phyloP scores from a whole-genome alignment of 345 rosid species.

The Salix brachista region DNA sequence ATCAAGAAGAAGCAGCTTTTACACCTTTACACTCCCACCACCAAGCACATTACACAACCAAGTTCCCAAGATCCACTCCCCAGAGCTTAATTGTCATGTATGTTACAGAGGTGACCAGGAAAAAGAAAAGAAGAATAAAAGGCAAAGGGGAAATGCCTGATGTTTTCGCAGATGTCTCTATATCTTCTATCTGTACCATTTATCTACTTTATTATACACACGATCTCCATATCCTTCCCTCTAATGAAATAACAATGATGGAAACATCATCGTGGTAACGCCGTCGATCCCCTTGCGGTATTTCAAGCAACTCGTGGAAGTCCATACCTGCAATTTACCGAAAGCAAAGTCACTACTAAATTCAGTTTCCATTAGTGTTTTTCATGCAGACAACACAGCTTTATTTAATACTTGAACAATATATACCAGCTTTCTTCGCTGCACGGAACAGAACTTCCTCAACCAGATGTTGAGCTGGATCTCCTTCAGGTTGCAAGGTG shows the following conservation, averaged over 20 bases:
- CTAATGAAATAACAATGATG: slow-evolving; percentile 30
- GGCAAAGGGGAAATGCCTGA: slow-evolving; percentile 31
- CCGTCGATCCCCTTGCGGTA: slow-evolving; percentile 35
- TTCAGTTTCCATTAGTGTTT: neutral
- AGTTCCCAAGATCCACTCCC: slow-evolving; percentile 15
- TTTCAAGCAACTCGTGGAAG: slow-evolving; percentile 30
- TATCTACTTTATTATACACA: slow-evolving; percentile 56
- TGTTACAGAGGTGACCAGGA: slow-evolving; percentile 35
- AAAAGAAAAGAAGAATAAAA: neutral
- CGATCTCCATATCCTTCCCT: slow-evolving; percentile 44
- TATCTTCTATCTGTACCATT: slow-evolving; percentile 12
- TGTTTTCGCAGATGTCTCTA: slow-evolving; percentile 20
- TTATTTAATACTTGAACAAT: neutral
- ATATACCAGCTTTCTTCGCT: slow-evolving; percentile 75
- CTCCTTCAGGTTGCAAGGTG: slow-evolving; percentile 76
- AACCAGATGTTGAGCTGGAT: slow-evolving; percentile 91
- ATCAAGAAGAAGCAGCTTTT: slow-evolving; percentile 37
- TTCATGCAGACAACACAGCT: too few species aligned
- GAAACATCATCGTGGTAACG: slow-evolving; percentile 36
- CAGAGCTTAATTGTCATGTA: slow-evolving; percentile 28
- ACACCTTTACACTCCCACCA: slow-evolving; percentile 41
- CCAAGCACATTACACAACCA: slow-evolving; percentile 22
- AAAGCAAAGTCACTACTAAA: neutral
- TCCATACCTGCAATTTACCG: slow-evolving; percentile 53
- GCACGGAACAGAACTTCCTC: slow-evolving; percentile 82